phyloP scores from a whole-genome alignment of 139 green algal species.

The Coelastrella sp. region DNA sequence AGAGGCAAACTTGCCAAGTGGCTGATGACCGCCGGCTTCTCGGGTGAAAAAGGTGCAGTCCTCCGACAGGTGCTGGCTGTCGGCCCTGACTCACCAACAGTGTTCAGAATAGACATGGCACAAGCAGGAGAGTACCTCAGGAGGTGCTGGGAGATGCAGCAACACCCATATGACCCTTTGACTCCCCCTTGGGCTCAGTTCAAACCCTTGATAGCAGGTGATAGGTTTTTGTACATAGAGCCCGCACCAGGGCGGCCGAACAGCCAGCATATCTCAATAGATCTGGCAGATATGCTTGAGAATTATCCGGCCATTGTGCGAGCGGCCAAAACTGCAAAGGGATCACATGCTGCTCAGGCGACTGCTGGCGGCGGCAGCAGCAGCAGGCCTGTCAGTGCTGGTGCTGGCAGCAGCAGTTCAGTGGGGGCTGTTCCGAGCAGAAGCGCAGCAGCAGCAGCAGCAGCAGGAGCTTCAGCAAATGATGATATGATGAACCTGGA shows the following conservation, averaged over 20 bases:
- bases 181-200: constrained; percentile 3
- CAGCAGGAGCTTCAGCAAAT: neutral
- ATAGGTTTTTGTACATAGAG: constrained; percentile 40
- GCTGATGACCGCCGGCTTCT: constrained; percentile 32
- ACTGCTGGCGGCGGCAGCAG: neutral
- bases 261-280: constrained; percentile 15
- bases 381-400: neutral
- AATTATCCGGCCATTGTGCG: neutral
- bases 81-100: constrained; percentile 15
- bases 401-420: neutral
- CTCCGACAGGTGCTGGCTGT: constrained; percentile 29
- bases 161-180: constrained; percentile 9
- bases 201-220: constrained; percentile 32
- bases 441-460: neutral
- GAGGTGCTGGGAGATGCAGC: neutral
- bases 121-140: constrained; percentile 29
- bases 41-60: neutral
- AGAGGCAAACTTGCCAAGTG: constrained; percentile 26
- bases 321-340: neutral
- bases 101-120: constrained; percentile 40
- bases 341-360: neutral
- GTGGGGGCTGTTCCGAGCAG: neutral
- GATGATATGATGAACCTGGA: neutral
- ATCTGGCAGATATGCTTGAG: constrained; percentile 24
- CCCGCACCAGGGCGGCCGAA: neutral